Base-by-base conservation (phyloP, 768 basidiomycete species). In the Boletus huronensis region DNA sequence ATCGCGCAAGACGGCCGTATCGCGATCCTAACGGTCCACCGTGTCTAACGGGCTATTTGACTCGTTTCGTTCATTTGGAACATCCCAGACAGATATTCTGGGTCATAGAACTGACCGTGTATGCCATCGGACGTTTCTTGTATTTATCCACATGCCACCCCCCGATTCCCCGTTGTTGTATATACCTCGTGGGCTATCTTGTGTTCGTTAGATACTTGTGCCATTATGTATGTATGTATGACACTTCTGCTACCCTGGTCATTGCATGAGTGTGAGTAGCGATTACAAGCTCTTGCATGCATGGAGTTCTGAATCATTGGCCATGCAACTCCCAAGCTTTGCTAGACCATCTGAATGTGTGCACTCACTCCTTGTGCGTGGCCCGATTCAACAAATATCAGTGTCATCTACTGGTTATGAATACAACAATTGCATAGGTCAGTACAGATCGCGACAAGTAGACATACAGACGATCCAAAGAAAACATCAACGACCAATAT, bases 1-100 rank as follows among this genome's bases (percentile, higher is more conserved):
- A 93, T 94, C 41, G 73, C 80, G 11, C 87, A 90, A 66, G 92
- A 93, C 64, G 91, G 91, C 7, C 79, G 79, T 26, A 79, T 91
- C 17, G 91, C 92, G n/a, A 72, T 93, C 29, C 74, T 93, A 39
- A 92, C 86, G 5, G 83, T 92, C 45, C 59, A 63, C 29, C 79
- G 84, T 21, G 67, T 79, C 25, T 80, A 58, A 67, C 25, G 17
- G 13, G 16, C 7, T 11, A 51, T 50, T 26, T 35, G 14, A 29
- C 23, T 40, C 47, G 29, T 28, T 45, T 50, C 25, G 26, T 34
- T 17, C 38, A 32, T 17, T 36, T 19, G 17, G 21, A 32, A 36
- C 51, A 42, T 48, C 36, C 13, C 21, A 31, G 23, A n/a, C 39
- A 9, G 31, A 31, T 19, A 43, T 43, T n/a, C 28, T 40, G 19